Base-by-base conservation (phyloP, 768 basidiomycete species). In the Lentinula aciculospora region DNA sequence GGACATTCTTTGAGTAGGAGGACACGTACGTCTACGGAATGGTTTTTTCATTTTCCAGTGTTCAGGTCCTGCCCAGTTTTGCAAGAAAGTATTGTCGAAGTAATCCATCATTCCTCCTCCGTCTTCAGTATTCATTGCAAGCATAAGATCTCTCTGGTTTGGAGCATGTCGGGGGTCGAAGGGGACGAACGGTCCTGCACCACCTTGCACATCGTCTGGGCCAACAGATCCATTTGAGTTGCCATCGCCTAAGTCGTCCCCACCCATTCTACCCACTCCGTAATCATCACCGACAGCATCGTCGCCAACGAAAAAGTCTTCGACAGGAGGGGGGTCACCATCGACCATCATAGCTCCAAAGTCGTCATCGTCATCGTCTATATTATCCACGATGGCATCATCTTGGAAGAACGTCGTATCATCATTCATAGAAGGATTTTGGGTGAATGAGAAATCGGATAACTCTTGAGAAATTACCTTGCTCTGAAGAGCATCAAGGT, bases 31-130 rank as follows among this genome's bases (percentile, higher is more conserved):
- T 76, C 81, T 83, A 59, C 89, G 82, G 53, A 93, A 76, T n/a
- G 86, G 80, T 67, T 86, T 89, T 60, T 89, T 77, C 66, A 98
- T 70, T 69, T 96, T 98, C 96, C 97, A 99, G 68, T 99, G 97
- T 71, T 98, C 93, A 7, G 95, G 95, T 0, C 97, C 97, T 3
- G 97, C 97, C 97, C 97, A 99, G 64, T 96, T 96, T 79, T 92
- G 96, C 64, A 86, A 76, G 65, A 90, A 80, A 60, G 77, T 84
- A 65, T 86, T 81, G 69, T 98, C 95, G 67, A 98, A 97, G 70
- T 96, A 97, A 65, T 95, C 94, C 57, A 89, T 83, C 57, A 79
- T 81, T 2, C 79, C 84, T 3, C 74, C 79, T 6, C 70, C 76
- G 61, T 80, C 75, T 2, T 74, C 81, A 50, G 85, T 83, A 3